These are phyloP conservation scores for Phytophthora sansomeana DNA, from an alignment of 352 stramenopile genomes.

Conservation along the genomic window DNA sequence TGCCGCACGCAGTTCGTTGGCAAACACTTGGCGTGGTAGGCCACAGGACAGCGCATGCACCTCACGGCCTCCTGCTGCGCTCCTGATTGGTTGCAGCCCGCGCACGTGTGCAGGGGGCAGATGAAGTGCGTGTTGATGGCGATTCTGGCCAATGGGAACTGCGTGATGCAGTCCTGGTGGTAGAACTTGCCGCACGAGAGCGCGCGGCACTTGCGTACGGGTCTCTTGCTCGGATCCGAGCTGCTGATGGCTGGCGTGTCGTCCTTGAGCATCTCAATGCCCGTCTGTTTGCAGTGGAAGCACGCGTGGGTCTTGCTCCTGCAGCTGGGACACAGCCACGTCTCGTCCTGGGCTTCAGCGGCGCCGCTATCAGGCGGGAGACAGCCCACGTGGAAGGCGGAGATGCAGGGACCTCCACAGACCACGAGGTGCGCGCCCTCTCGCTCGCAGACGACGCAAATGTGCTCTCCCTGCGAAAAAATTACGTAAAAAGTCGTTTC, in stretches of 20 bases:
- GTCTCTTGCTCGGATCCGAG: constrained; percentile 16
- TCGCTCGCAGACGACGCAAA: constrained; percentile 76
- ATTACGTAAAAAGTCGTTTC: constrained; percentile 1
- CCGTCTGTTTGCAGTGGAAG: constrained; percentile 82
- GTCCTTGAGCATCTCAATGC: constrained; percentile 35
- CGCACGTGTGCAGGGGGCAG: constrained; percentile 85
- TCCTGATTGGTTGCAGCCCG: constrained; percentile 76
- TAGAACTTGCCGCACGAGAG: constrained; percentile 89
- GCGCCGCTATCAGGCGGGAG: constrained; percentile 26
- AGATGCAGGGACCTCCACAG: constrained; percentile 77
- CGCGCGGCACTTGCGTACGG: constrained; percentile 80
- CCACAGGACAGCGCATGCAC: constrained; percentile 83
- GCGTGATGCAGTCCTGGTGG: constrained; percentile 82
- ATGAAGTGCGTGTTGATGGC: constrained; percentile 88
- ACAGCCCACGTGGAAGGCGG: constrained; percentile 72
- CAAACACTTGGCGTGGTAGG: constrained; percentile 84
- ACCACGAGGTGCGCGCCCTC: constrained; percentile 60
- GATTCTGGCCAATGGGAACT: constrained; percentile 74
- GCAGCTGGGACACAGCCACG: constrained; percentile 76
- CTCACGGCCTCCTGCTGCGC: constrained; percentile 81
- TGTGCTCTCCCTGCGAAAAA: constrained; percentile 55
- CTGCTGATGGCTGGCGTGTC: constrained; percentile 10
- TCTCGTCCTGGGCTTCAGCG: constrained; percentile 14
- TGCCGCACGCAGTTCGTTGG: constrained; percentile 58
- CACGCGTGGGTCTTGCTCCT: constrained; percentile 65